Evolutionary conservation across 441 rosid genomes (phyloP).

Genomic region (California macrophylla): DNA sequence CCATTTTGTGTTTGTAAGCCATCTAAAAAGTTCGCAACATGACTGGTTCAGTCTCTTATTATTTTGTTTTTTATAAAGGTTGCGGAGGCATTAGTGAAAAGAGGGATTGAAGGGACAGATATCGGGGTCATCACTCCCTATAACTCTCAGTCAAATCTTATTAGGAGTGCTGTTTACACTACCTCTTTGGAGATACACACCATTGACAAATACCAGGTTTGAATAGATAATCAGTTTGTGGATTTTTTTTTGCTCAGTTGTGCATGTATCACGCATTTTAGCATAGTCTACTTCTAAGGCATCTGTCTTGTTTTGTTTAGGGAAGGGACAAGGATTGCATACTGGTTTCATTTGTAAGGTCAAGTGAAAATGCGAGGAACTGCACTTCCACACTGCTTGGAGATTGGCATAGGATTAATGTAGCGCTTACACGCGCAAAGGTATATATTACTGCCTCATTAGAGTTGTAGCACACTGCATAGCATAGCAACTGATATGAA

Average conservation of each 20-base stretch:
- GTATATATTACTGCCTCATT: slow-evolving; percentile 23
- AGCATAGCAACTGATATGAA: neutral
- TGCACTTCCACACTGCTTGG: slow-evolving; percentile 64
- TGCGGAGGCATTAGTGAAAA: slow-evolving; percentile 42
- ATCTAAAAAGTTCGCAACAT: neutral
- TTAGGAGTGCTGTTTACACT: slow-evolving; percentile 32
- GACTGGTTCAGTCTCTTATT: neutral
- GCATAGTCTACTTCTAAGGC: neutral
- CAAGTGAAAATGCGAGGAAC: slow-evolving; percentile 48
- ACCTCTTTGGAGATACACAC: slow-evolving; percentile 79
- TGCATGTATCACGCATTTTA: neutral
- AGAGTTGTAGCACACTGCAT: too few species aligned
- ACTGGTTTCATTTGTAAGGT: slow-evolving; percentile 75
- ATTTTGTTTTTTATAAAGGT: slow-evolving; percentile 32
- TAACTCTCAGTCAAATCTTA: slow-evolving; percentile 79
- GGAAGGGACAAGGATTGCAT: slow-evolving; percentile 95
- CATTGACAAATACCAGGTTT: slow-evolving; percentile 93
- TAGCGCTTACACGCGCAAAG: slow-evolving; percentile 91
- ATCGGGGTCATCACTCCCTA: slow-evolving; percentile 93
- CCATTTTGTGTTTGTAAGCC: neutral
- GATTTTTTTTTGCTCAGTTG: neutral
- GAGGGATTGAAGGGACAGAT: slow-evolving; percentile 59
- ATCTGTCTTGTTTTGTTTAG: slow-evolving; percentile 26
- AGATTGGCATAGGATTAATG: slow-evolving; percentile 95
- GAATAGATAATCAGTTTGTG: slow-evolving; percentile 11